Percentiles rank a stretch among this genome's conserved stretches.
phyloP scores from a whole-genome alignment of 768 basidiomycete species.

The Suillus clintonianus region DNA sequence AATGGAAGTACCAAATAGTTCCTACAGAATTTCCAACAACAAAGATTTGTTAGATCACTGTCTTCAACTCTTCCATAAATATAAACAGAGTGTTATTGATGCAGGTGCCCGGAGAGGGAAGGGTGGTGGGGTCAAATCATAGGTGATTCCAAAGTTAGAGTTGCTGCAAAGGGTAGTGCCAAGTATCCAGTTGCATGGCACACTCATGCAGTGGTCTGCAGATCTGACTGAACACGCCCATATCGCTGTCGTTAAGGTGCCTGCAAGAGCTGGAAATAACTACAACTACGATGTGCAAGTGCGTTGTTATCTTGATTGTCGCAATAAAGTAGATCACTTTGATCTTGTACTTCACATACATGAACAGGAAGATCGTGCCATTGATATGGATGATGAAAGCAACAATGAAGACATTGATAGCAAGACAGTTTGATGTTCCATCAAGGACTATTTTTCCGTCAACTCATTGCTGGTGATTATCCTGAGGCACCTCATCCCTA shows the following conservation, averaged over 20 bases:
- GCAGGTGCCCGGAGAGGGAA: slow-evolving; percentile 30
- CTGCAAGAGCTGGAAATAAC: slow-evolving; percentile 2
- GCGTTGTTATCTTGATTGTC: not conserved
- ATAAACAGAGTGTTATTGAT: slow-evolving; percentile 34
- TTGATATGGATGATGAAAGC: not conserved
- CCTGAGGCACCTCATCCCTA: not conserved
- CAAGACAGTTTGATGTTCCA: not conserved
- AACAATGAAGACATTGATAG: not conserved
- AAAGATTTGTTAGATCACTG: slow-evolving; percentile 14
- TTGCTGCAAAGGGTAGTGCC: slow-evolving; percentile 7
- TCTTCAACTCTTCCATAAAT: slow-evolving; percentile 31
- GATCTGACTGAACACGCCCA: slow-evolving; percentile 7
- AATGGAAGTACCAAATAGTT: not conserved
- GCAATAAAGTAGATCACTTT: not conserved
- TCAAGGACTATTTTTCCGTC: not conserved
- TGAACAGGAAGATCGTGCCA: not conserved
- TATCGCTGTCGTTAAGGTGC: slow-evolving; percentile 1
- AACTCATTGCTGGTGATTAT: not conserved
- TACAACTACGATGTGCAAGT: slow-evolving; percentile 5
- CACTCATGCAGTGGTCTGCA: slow-evolving; percentile 10
- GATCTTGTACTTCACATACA: not conserved
- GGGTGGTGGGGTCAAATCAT: not conserved
- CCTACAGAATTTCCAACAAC: not conserved
- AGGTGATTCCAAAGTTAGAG: slow-evolving; percentile 11
- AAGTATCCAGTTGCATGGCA: not conserved